Evolutionary conservation across 2,329 filamentous ascomycete genomes (phyloP), one percentile per base, ranked within the genome.

Genomic region (Cryphonectria naterciae): DNA sequence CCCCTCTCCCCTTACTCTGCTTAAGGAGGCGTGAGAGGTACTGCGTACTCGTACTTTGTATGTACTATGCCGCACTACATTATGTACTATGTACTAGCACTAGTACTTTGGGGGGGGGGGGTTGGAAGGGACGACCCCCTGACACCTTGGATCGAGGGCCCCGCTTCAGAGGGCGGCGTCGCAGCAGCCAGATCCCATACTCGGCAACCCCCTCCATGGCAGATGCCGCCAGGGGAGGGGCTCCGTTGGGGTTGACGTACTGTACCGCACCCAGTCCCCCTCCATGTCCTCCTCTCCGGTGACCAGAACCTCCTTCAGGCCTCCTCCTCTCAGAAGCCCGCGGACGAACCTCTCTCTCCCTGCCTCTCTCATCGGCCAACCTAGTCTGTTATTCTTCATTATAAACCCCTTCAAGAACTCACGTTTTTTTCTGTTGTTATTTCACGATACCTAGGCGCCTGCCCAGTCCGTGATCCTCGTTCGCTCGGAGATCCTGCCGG

Each of bases 351-450:
- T 15, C 37, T 41, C 52, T 32, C 65, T 67, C 32, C 28, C 35
- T 10, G 39, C 32, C 56, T 43, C 32, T 43, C 32, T 43, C 56
- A 35, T 43, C 65, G 43, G 66, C 39, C 56, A 64, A 72, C 70
- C 67, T 62, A 46, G 70, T 43, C 63, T 69, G 63, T 62, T 69
- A 37, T 67, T 72, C 67, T 58, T 64, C 56, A 67, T 19, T 39
- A 22, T 41, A 25, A 69, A 69, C 39, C 56, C 13, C 56, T 67
- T 62, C 61, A 43, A 66, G 64, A 72, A 72, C 60, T 15, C 49
- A 64, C 70, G 56, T 65, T 43, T 46, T 49, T n/a, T n/a, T n/a
- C 32, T 41, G 17, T 46, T 67, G 22, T 64, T 67, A 58, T 66
- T 63, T 39, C 46, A 67, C 67, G 63, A 67, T 69, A 63, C 64